Percentiles rank a stretch among this genome's conserved stretches.
These are phyloP conservation scores for Haplosporangium sp. DNA, from an alignment of 371 early-diverging fungal genomes.

Conservation along the genomic window DNA sequence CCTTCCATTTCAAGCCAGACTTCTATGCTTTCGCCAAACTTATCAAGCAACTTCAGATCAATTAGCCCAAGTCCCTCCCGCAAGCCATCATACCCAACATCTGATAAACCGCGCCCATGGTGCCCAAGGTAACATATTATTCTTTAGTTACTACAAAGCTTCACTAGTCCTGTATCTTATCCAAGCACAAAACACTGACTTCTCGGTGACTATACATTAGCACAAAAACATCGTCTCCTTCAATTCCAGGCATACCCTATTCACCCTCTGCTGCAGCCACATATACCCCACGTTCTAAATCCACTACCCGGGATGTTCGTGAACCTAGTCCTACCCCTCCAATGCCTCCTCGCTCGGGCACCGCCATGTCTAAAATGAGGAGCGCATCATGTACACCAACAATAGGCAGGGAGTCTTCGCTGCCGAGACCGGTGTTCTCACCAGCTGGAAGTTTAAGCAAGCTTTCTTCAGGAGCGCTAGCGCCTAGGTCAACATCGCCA, in stretches of 20 bases:
- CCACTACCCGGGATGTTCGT: conserved; percentile 21
- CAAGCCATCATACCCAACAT: conserved; percentile 30
- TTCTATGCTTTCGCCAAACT: conserved; percentile 37
- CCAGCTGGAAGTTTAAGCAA: conserved; percentile 37
- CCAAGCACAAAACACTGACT: not conserved
- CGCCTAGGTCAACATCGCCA: conserved; percentile 10
- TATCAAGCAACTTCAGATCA: conserved; percentile 15
- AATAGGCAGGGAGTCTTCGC: conserved; percentile 14
- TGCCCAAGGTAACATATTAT: conserved; percentile 41
- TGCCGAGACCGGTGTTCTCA: conserved; percentile 33
- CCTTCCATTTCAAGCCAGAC: conserved; percentile 32
- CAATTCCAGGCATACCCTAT: conserved; percentile 52
- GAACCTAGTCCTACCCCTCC: conserved; percentile 21
- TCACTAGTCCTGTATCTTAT: not conserved
- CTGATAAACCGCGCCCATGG: conserved; percentile 54
- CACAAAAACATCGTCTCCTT: conserved; percentile 42
- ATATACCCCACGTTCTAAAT: conserved; percentile 32
- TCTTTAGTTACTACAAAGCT: not conserved
- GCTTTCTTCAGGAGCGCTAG: conserved; percentile 27
- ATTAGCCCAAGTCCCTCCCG: conserved; percentile 35
- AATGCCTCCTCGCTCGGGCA: conserved; percentile 10
- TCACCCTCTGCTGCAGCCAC: conserved; percentile 29
- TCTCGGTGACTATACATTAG: conserved; percentile 9
- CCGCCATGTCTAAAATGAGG: conserved; percentile 17
- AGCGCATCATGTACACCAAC: conserved; percentile 36